Evolutionary conservation across 345 rosid species (phyloP).

Genomic region (Eutrema yunnanense): DNA sequence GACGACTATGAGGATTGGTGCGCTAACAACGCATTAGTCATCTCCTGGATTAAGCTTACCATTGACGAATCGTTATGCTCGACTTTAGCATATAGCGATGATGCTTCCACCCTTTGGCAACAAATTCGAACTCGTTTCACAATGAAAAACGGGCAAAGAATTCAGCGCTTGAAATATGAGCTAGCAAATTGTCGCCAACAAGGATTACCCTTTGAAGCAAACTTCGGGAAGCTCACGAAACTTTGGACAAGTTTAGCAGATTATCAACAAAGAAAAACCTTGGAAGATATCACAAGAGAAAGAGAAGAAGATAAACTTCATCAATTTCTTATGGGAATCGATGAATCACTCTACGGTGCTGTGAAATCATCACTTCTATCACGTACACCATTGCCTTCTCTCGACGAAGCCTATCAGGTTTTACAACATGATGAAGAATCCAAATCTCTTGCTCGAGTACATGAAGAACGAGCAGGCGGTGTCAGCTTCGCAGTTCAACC

Average conservation of each 20-base stretch:
- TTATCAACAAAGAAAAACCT: neutral
- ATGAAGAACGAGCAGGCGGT: neutral
- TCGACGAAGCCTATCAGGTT: neutral
- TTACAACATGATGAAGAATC: neutral
- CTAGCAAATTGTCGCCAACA: neutral
- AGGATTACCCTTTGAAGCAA: neutral
- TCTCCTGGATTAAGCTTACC: neutral
- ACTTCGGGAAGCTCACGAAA: neutral
- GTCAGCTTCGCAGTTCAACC: no score
- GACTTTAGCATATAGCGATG: neutral
- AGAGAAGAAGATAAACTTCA: no score
- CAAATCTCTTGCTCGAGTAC: rapidly evolving
- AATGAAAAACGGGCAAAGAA: neutral
- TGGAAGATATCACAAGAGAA: neutral
- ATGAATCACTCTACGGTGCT: no score
- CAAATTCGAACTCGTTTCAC: neutral
- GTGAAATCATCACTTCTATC: no score
- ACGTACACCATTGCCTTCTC: neutral
- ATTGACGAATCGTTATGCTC: neutral
- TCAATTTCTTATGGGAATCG: no score
- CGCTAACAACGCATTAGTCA: neutral
- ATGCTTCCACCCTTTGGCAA: rapidly evolving
- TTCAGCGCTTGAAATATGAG: neutral
- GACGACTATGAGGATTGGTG: neutral
- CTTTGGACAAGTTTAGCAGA: neutral